These are phyloP conservation scores for Sarocladium kiliense DNA, from an alignment of 2,329 filamentous ascomycete species.

Conservation along the genomic window DNA sequence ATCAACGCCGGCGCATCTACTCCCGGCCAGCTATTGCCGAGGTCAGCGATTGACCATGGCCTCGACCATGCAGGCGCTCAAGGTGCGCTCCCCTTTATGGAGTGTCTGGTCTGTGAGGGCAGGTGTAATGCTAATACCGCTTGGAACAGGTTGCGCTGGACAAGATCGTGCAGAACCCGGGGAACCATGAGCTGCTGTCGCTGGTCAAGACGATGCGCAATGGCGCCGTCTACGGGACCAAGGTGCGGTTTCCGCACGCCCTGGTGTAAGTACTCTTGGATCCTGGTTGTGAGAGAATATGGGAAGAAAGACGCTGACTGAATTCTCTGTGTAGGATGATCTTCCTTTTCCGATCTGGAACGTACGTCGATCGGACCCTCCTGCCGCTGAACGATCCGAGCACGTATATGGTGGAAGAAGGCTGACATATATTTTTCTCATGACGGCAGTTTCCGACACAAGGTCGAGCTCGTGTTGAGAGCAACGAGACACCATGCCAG, in stretches of 20 bases:
- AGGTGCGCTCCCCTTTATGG: constrained; percentile 15
- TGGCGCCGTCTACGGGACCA: constrained; percentile 92
- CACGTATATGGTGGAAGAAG: background rate
- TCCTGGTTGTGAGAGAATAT: background rate
- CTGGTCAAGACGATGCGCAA: constrained; percentile 92
- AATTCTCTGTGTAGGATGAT: constrained; percentile 69
- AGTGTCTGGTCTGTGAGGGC: background rate
- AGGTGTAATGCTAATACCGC: background rate
- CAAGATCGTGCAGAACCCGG: constrained; percentile 72
- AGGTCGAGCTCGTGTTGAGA: constrained; percentile 69
- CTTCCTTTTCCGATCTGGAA: constrained; percentile 89
- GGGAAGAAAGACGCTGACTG: background rate
- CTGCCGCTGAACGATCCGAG: too few species aligned
- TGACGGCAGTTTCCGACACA: constrained; percentile 60
- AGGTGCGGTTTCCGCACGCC: constrained; percentile 97
- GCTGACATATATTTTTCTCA: background rate
- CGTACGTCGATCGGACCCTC: constrained; percentile 49
- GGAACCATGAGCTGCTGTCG: constrained; percentile 78
- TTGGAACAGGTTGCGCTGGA: constrained; percentile 64
- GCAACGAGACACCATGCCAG: constrained; percentile 86
- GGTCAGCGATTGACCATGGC: constrained; percentile 14
- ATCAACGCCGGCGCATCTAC: background rate
- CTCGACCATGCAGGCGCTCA: constrained; percentile 17
- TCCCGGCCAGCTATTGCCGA: constrained; percentile 7
- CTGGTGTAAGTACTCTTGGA: constrained; percentile 56